phyloP scores from a whole-genome alignment of 2,329 filamentous ascomycete species.

The Fusarium musae region DNA sequence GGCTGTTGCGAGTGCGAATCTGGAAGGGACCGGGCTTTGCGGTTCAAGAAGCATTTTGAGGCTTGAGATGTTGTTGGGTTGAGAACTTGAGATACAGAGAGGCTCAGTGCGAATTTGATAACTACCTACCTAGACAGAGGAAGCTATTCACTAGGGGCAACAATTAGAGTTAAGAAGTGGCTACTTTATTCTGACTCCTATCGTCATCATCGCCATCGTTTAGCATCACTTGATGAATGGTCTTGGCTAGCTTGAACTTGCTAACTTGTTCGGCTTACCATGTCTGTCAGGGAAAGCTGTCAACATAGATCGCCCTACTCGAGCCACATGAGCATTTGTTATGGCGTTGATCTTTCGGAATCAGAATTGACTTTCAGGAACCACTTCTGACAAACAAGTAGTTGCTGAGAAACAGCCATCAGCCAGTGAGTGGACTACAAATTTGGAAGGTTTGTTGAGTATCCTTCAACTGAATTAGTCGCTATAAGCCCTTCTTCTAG shows the following conservation, averaged over 20 bases:
- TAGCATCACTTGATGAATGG: slow-evolving; percentile 6
- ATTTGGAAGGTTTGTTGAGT: background rate
- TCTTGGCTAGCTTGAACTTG: background rate
- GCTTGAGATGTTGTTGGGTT: background rate
- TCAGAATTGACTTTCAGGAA: background rate
- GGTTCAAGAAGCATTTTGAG: background rate
- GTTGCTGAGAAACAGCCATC: background rate
- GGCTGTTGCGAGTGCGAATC: slow-evolving; percentile 32
- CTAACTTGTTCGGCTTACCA: slow-evolving; percentile 12
- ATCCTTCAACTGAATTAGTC: background rate
- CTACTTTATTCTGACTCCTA: background rate
- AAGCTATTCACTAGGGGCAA: background rate
- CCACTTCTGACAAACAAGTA: background rate
- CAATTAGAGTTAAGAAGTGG: background rate
- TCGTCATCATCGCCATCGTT: slow-evolving; percentile 1
- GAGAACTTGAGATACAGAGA: background rate
- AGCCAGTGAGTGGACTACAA: background rate
- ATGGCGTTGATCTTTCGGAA: background rate
- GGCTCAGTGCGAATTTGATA: background rate
- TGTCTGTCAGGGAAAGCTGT: slow-evolving; percentile 2
- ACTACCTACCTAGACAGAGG: slow-evolving; percentile 1
- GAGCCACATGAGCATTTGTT: slow-evolving; percentile 8
- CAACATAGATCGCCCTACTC: slow-evolving; percentile 28
- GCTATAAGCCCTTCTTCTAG: background rate
- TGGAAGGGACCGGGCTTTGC: background rate